Percentiles rank a stretch among this genome's conserved stretches.
Conservation (phyloP, 2,329 filamentous ascomycete species). For the Curvularia sp. region DNA sequence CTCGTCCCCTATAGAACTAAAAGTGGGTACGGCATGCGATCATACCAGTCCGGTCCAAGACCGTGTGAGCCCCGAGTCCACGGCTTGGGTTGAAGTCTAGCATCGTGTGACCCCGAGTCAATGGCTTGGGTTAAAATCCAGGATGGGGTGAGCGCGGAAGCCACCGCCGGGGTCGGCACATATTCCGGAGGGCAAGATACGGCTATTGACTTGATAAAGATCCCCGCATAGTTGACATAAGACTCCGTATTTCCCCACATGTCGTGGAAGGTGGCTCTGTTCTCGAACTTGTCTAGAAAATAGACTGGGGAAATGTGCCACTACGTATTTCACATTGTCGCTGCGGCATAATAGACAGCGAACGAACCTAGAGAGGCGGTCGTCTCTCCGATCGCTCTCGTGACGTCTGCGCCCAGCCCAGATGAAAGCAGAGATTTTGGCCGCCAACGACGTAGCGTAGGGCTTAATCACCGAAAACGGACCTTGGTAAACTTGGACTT, state of each 20-base stretch:
- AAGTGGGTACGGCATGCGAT: constrained; percentile 23
- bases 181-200: constrained; percentile 21
- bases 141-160: no score
- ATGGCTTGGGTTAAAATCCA: constrained; percentile 21
- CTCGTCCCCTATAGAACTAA: constrained; percentile 11
- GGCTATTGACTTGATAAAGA: constrained; percentile 24
- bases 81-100: constrained; percentile 20
- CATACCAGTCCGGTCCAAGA: constrained; percentile 20
- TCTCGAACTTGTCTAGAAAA: constrained; percentile 22
- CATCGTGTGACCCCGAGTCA: constrained; percentile 9
- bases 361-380: constrained; percentile 20
- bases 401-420: constrained; percentile 11
- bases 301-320: constrained; percentile 22
- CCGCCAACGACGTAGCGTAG: constrained; percentile 16
- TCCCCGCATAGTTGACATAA: constrained; percentile 30
- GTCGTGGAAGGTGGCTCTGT: constrained; percentile 23
- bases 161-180: no score
- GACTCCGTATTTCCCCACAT: constrained; percentile 30
- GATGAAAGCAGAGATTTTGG: constrained; percentile 18
- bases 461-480: constrained; percentile 27
- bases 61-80: constrained; percentile 19
- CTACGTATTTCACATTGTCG: constrained; percentile 4
- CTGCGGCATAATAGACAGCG: not conserved
- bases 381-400: constrained; percentile 7
- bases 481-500: constrained; percentile 21